Percentiles rank a stretch among this genome's conserved stretches.
phyloP scores from a whole-genome alignment of 225 moss, liverwort and hornwort species.

The Marchantia polymorpha region DNA sequence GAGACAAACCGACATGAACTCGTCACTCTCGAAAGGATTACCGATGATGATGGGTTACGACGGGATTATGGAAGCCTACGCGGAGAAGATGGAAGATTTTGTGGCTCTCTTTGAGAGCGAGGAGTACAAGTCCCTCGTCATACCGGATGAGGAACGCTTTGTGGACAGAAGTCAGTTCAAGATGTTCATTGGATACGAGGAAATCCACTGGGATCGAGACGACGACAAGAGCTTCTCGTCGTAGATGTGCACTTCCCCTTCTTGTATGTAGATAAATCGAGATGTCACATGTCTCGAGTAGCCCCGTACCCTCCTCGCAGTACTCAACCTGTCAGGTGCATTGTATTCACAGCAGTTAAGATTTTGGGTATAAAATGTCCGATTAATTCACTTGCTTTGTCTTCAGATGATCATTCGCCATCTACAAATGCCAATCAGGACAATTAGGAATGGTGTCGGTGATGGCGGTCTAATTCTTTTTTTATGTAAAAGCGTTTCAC shows the following conservation, averaged over 20 bases:
- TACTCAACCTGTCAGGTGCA: too few relatives aligned
- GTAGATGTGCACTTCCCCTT: not conserved
- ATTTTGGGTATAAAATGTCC: too few relatives aligned
- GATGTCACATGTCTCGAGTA: too few relatives aligned
- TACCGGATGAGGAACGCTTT: constrained; percentile 16
- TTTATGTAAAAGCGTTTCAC: too few relatives aligned
- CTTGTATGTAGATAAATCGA: not conserved
- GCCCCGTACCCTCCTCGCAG: too few relatives aligned
- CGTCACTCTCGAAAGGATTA: not conserved
- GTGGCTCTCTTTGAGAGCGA: not conserved
- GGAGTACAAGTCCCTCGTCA: not conserved
- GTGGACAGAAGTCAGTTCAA: not conserved
- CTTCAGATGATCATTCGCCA: too few relatives aligned
- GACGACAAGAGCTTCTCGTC: constrained; percentile 1
- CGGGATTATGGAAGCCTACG: constrained; percentile 7
- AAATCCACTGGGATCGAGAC: constrained; percentile 10
- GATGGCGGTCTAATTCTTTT: too few relatives aligned
- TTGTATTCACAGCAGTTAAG: too few relatives aligned
- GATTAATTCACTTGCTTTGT: too few relatives aligned
- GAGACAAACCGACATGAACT: not conserved
- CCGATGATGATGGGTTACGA: constrained; percentile 3
- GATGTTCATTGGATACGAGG: constrained; percentile 20
- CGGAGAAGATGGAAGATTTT: not conserved
- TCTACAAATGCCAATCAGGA: too few relatives aligned
- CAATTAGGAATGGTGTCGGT: too few relatives aligned